These are phyloP conservation scores for Simmondsia chinensis DNA, from an alignment of 148 eudicot genomes.

Conservation along the genomic window DNA sequence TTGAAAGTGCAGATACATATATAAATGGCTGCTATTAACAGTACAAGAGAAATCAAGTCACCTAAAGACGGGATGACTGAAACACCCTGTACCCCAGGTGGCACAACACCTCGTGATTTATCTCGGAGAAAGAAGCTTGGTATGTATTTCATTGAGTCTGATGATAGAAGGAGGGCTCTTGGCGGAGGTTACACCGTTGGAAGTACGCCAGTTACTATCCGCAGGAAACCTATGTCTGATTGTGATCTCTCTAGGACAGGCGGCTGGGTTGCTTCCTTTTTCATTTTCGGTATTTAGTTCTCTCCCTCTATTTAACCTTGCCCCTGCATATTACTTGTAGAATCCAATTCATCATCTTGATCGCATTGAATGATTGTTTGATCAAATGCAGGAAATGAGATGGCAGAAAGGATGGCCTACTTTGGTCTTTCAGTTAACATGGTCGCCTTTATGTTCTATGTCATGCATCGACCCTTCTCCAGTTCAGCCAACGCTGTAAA, in stretches of 20 bases:
- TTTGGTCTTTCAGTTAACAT: conserved; percentile 90
- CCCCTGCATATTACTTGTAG: too few species aligned
- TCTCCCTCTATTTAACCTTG: not conserved
- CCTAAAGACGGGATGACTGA: conserved; percentile 19
- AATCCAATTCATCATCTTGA: not conserved
- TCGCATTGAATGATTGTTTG: not conserved
- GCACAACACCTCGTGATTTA: conserved; percentile 5
- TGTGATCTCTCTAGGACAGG: conserved; percentile 62
- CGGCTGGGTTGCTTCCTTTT: conserved; percentile 84
- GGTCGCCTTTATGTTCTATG: conserved; percentile 93
- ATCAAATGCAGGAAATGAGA: conserved; percentile 58
- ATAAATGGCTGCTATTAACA: too few species aligned
- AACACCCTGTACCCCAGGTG: not conserved
- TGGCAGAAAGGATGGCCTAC: conserved; percentile 96
- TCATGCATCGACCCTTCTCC: conserved; percentile 81
- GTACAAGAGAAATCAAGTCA: conserved; percentile 43
- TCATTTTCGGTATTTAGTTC: conserved; percentile 74
- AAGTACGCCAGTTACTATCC: conserved; percentile 72
- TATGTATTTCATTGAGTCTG: conserved; percentile 60
- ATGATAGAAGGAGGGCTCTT: conserved; percentile 50
- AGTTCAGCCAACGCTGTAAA: conserved; percentile 83
- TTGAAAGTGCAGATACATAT: too few species aligned
- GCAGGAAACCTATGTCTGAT: conserved; percentile 44
- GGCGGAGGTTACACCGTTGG: conserved; percentile 56
- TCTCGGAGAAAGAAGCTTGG: conserved; percentile 45